A percentile compares a stretch with the other conserved stretches of the same genome.
These are phyloP conservation scores for Brassica cretica DNA, from an alignment of 345 rosid species.

Conservation along the genomic window DNA sequence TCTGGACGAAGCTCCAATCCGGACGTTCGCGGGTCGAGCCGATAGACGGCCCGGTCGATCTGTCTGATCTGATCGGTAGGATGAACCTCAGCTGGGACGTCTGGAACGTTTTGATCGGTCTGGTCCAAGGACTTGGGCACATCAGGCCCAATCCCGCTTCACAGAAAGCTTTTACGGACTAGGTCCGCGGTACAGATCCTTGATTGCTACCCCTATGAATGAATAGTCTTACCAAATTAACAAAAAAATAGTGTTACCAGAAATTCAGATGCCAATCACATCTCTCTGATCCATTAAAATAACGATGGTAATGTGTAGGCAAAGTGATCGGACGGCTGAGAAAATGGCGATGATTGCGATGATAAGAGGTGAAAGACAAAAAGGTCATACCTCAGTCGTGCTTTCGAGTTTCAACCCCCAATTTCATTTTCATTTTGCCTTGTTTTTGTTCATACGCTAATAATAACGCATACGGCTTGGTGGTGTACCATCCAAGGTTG, in stretches of 20 bases:
- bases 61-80: too few relatives aligned
- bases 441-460: conserved; percentile 10
- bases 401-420: conserved; percentile 15
- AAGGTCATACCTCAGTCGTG: conserved; percentile 38
- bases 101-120: too few relatives aligned
- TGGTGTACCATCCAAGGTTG: too few relatives aligned
- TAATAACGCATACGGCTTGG: neutral
- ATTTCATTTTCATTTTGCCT: conserved; percentile 5
- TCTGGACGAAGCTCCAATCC: too few relatives aligned
- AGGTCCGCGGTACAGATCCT: too few relatives aligned
- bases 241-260: conserved; percentile 24
- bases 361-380: conserved; percentile 8
- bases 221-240: conserved; percentile 32
- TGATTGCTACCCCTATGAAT: too few relatives aligned
- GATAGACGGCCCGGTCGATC: too few relatives aligned
- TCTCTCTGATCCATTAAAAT: conserved; percentile 3
- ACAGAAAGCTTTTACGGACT: too few relatives aligned
- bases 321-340: conserved; percentile 31
- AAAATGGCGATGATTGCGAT: conserved; percentile 11
- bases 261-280: conserved; percentile 39
- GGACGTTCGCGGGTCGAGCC: too few relatives aligned
- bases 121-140: too few relatives aligned
- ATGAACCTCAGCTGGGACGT: too few relatives aligned
- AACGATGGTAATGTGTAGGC: conserved; percentile 24
- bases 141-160: too few relatives aligned